Conservation (phyloP, 2,329 filamentous ascomycete species). For the Colletotrichum tropicale region DNA sequence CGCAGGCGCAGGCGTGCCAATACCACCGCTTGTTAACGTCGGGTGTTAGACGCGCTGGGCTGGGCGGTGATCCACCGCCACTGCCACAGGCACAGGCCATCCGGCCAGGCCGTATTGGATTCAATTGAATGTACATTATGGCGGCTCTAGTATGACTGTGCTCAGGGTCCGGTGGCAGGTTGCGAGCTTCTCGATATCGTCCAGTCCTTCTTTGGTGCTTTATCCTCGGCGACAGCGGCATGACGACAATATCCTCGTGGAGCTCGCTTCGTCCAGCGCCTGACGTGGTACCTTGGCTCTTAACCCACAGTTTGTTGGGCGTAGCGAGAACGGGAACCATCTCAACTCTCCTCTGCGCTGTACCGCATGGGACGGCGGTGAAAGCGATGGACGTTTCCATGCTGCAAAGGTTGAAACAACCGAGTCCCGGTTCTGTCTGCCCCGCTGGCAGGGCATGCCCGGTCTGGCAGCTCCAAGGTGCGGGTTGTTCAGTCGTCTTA, state of each 20-base stretch:
- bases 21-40: neutral
- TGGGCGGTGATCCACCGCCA: neutral
- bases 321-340: neutral
- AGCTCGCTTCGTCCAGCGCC: neutral
- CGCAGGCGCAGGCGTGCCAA: neutral
- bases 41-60: neutral
- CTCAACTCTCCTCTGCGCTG: neutral
- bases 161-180: slow-evolving; percentile 9
- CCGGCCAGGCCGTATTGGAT: slow-evolving; percentile 2
- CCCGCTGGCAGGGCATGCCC: slow-evolving; percentile 9
- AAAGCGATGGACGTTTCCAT: slow-evolving; percentile 10
- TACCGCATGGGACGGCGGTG: slow-evolving; percentile 10
- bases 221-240: slow-evolving; percentile 3
- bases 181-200: neutral
- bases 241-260: slow-evolving; percentile 1
- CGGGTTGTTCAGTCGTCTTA: neutral
- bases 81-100: slow-evolving; percentile 7
- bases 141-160: neutral
- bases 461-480: neutral
- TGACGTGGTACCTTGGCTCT: neutral
- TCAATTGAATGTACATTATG: neutral
- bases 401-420: slow-evolving; percentile 13
- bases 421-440: slow-evolving; percentile 12
- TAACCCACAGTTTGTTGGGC: neutral
- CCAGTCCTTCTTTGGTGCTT: neutral